Evolutionary conservation across 371 early-diverging fungal species (phyloP), one percentile per base, ranked within the genome.

Genomic region (Mortierella sp.): DNA sequence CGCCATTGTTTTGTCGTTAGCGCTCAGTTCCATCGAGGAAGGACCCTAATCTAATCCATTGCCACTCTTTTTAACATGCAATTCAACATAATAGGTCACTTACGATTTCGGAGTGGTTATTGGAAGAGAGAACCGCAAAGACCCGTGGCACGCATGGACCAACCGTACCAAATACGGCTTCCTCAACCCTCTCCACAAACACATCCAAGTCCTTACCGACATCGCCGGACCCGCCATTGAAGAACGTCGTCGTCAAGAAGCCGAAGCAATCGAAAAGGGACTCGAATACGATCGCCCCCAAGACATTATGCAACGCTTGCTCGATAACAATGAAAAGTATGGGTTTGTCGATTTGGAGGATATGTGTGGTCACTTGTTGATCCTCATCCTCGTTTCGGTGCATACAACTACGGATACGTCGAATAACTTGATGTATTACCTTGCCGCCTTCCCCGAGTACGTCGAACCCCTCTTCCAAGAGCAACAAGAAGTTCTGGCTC

Each of bases 381-480:
- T 87, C 3, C 57, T 91, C 14, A 81, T 90, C 57, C 81, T 92
- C 77, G 88, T 88, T 9, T 88, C 89, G 24, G 82, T 91, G 0
- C 89, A 91, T 44, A 88, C 90, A 0, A 92, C 92, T 1, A 50
- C 82, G 0, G 88, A 84, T 11, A 78, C 89, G 1, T 54, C 84
- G 3, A 74, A 82, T 0, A 77, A 79, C n/a, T 72, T 90, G 19
- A 52, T 90, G 9, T 92, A 91, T 54, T 90, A 84, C 21, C 52
- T 93, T 14, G 75, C 88, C n/a, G 77, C 88, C 9, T 79, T 88
- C 50, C 90, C 91, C 0, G 86, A 91, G 65, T 80, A 88, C 24
- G 75, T 84, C 1, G 65, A 88, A 16, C 86, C 87, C 19, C 72
- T 92, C 1, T 75, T 73, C 26, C 68, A 90, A 21, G 93, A 92